Percentiles rank a stretch among this genome's conserved stretches.
Evolutionary conservation across 2,329 filamentous ascomycete genomes (phyloP).

Genomic region (Aspergillus eucalypticola): DNA sequence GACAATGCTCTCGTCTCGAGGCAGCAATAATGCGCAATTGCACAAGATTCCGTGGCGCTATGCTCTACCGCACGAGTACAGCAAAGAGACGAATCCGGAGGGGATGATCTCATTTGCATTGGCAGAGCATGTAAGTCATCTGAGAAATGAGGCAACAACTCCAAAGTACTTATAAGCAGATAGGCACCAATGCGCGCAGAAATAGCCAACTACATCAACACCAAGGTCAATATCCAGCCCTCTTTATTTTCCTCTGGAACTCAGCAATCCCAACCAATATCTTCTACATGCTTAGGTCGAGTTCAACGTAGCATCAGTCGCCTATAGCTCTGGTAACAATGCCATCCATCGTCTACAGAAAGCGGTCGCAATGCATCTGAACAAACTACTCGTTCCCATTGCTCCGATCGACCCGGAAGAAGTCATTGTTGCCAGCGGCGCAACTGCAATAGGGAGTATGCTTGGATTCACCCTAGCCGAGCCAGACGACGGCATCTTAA

Average conservation of each 20-base stretch:
- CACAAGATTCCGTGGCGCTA: conserved; percentile 31
- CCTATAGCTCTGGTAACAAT: conserved; percentile 44
- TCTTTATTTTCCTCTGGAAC: neutral
- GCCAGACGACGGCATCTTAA: conserved; percentile 49
- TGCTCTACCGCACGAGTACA: conserved; percentile 27
- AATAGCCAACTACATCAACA: conserved; percentile 41
- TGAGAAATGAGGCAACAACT: fast-evolving
- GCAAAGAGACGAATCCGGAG: conserved; percentile 31
- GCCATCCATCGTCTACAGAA: conserved; percentile 41
- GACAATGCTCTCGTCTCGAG: conserved; percentile 32
- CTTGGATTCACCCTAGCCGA: conserved; percentile 47
- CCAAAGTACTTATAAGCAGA: neutral
- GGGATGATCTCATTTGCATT: conserved; percentile 40
- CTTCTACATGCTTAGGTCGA: conserved; percentile 24
- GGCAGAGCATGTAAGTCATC: conserved; percentile 36
- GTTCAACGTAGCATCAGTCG: conserved; percentile 37
- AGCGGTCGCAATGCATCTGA: conserved; percentile 46
- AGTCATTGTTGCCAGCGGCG: conserved; percentile 44
- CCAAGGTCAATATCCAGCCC: conserved; percentile 28
- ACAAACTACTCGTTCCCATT: conserved; percentile 42
- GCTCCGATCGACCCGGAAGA: conserved; percentile 36
- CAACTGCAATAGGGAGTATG: conserved; percentile 47
- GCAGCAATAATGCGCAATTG: conserved; percentile 23
- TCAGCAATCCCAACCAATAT: neutral
- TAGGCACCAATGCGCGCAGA: conserved; percentile 42